phyloP scores from a whole-genome alignment of 2,329 filamentous ascomycete species.

The Xylariales sp. region DNA sequence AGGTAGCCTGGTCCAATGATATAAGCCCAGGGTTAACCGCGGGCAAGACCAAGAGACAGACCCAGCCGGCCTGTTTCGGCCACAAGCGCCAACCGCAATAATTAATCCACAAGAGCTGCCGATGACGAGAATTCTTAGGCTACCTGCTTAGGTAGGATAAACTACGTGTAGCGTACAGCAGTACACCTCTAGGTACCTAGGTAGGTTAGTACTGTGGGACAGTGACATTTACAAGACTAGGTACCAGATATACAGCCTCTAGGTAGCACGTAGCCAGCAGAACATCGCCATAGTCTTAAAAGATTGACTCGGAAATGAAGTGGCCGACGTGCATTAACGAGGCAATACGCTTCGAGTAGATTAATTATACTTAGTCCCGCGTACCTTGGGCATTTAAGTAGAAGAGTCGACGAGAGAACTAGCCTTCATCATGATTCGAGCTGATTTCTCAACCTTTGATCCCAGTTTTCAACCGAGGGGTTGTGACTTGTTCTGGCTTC shows the following conservation, averaged over 20 bases:
- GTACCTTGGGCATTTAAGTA: no score
- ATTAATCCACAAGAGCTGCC: no score
- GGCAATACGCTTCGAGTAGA: neutral
- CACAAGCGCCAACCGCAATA: no score
- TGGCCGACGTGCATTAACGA: conserved; percentile 21
- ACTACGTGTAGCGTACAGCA: no score
- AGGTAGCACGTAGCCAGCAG: no score
- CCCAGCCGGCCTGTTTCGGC: conserved; percentile 1
- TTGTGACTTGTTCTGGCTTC: neutral
- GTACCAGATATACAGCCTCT: no score
- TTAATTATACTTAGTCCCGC: no score
- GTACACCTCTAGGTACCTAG: no score
- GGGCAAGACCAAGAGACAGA: neutral
- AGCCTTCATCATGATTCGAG: no score
- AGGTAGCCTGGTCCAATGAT: neutral
- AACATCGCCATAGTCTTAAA: neutral
- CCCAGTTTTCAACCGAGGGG: neutral
- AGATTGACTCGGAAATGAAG: conserved; percentile 17
- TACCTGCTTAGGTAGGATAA: neutral
- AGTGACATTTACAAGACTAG: no score
- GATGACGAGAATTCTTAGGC: neutral
- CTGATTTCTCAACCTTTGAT: no score
- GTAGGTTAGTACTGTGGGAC: no score
- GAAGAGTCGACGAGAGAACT: neutral
- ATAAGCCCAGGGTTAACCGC: conserved; percentile 4